Conservation (phyloP, 2,329 filamentous ascomycete genomes). For the Rutstroemia sp. region DNA sequence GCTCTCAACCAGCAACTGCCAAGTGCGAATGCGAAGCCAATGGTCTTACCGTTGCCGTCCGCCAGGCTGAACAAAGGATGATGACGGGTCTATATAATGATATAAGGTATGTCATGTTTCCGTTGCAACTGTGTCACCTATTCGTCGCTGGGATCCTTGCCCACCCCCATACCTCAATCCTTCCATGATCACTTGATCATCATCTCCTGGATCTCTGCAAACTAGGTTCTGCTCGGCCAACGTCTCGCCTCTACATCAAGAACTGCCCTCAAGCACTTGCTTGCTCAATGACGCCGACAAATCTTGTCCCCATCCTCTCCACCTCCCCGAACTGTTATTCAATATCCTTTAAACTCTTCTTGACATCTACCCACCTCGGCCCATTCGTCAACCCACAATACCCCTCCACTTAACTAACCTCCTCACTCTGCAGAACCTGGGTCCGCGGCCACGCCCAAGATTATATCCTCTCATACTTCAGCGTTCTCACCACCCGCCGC, state of each 20-base stretch:
- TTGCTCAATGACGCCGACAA: neutral
- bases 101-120: conserved; percentile 45
- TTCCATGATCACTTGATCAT: too few relatives aligned
- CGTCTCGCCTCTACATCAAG: too few relatives aligned
- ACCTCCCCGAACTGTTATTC: too few relatives aligned
- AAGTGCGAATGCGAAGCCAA: conserved; percentile 61
- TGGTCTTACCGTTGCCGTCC: conserved; percentile 53
- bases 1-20: conserved; percentile 49
- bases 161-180: too few relatives aligned
- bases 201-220: too few relatives aligned
- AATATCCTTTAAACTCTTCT: neutral
- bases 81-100: conserved; percentile 56
- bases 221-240: too few relatives aligned
- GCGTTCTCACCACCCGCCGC: conserved; percentile 51
- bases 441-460: conserved; percentile 59
- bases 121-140: too few relatives aligned
- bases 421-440: conserved; percentile 44
- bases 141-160: too few relatives aligned
- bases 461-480: conserved; percentile 60
- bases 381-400: neutral
- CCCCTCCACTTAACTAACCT: neutral
- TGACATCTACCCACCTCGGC: neutral
- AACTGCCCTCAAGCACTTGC: too few relatives aligned
- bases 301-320: neutral
- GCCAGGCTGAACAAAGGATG: conserved; percentile 55